Percentiles rank a stretch among this genome's conserved stretches.
phyloP scores from a whole-genome alignment of 305 asterid species.

The Plantago coronopus region DNA sequence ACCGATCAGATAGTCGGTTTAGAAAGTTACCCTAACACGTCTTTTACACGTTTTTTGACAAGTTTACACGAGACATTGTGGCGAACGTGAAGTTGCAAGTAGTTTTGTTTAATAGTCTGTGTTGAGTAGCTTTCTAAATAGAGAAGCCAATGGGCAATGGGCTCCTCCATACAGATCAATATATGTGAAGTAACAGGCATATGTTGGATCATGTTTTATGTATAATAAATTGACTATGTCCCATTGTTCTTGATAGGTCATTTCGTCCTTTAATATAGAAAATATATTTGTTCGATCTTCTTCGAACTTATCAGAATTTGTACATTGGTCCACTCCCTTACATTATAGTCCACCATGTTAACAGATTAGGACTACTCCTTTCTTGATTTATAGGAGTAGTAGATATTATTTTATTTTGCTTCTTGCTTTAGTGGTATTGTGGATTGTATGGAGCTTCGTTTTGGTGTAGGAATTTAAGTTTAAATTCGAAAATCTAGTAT shows the following conservation, averaged over 20 bases:
- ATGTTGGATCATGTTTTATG: background rate
- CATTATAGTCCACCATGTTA: conserved; percentile 13
- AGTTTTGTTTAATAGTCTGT: too few relatives aligned
- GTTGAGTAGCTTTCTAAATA: background rate
- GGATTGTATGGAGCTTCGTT: too few relatives aligned
- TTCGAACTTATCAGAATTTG: conserved; percentile 6
- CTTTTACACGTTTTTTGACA: too few relatives aligned
- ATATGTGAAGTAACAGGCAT: conserved; percentile 20
- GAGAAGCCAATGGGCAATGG: conserved; percentile 1
- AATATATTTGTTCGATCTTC: conserved; percentile 2
- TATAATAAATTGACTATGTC: background rate
- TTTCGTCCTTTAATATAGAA: background rate
- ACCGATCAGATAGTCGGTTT: too few relatives aligned
- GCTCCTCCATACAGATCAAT: conserved; percentile 16
- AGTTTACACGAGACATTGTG: too few relatives aligned
- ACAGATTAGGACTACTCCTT: conserved; percentile 11
- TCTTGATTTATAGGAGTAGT: conserved; percentile 9
- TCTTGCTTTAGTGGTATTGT: too few relatives aligned
- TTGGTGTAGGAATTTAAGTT: too few relatives aligned
- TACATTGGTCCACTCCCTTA: conserved; percentile 11
- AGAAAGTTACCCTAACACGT: too few relatives aligned
- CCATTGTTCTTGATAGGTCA: conserved; percentile 2
- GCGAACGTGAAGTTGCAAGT: too few relatives aligned
- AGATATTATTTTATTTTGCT: background rate
- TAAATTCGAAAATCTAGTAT: too few relatives aligned